Evolutionary conservation across 208 protist genomes (phyloP).

Genomic region (Leishmania major): DNA sequence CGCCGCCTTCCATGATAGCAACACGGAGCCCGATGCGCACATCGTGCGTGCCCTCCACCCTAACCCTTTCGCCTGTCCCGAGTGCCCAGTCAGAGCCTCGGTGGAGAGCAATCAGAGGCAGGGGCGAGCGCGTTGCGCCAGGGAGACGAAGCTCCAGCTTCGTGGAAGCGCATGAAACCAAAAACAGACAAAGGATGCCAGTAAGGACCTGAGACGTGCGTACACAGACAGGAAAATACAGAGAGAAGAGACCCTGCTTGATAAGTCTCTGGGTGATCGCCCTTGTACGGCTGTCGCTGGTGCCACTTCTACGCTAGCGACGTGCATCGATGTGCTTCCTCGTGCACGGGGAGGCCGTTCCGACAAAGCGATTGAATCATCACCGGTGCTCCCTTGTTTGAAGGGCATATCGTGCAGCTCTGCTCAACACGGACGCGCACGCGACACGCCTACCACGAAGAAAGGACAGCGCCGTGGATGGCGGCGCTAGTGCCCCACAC

Average conservation of each 20-base stretch:
- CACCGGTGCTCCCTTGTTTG: no score
- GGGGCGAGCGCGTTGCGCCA: neutral
- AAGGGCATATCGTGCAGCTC: neutral
- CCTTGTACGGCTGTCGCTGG: neutral
- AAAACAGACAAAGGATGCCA: neutral
- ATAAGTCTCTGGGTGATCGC: neutral
- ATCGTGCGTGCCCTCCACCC: neutral
- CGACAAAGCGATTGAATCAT: no score
- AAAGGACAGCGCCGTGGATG: slow-evolving; percentile 51
- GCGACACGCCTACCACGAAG: slow-evolving; percentile 10
- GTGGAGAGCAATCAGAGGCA: neutral
- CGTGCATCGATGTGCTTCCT: neutral
- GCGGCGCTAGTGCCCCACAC: slow-evolving; percentile 62
- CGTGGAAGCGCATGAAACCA: neutral
- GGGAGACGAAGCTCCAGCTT: neutral
- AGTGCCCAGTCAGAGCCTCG: neutral
- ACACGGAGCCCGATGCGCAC: no score
- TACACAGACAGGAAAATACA: neutral
- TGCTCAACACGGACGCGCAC: neutral
- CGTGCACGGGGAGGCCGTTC: neutral
- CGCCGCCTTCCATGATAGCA: no score
- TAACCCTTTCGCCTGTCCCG: neutral
- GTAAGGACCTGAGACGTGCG: neutral
- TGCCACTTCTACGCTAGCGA: neutral
- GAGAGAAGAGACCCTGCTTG: neutral